These are phyloP conservation scores for Hypoxylon sp. DNA, from an alignment of 2,329 filamentous ascomycete species.

Conservation along the genomic window DNA sequence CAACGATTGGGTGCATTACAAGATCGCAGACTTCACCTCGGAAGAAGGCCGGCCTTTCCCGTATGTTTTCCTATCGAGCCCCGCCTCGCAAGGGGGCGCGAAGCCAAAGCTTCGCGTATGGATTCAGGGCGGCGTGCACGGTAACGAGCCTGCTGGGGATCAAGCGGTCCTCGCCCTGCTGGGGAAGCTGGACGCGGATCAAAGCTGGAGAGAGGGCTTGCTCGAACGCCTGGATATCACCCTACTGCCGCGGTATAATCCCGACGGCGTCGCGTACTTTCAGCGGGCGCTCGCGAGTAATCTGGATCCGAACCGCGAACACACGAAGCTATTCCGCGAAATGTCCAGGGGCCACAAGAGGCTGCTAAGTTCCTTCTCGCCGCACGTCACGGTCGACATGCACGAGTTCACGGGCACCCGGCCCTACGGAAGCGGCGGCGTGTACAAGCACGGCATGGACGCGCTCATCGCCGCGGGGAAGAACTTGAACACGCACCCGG, in stretches of 20 bases:
- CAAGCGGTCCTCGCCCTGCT: constrained; percentile 47
- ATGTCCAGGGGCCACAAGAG: constrained; percentile 51
- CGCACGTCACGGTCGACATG: constrained; percentile 52
- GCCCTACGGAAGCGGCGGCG: constrained; percentile 38
- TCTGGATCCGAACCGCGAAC: constrained; percentile 48
- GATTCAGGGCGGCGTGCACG: constrained; percentile 48
- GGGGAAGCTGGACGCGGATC: constrained; percentile 46
- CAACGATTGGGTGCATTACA: constrained; percentile 49
- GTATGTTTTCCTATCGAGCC: constrained; percentile 46
- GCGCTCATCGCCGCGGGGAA: constrained; percentile 49
- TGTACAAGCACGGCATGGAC: constrained; percentile 51
- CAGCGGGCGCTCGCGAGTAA: constrained; percentile 48
- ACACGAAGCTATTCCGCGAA: constrained; percentile 50
- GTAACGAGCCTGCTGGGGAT: constrained; percentile 49
- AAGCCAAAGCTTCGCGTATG: constrained; percentile 47
- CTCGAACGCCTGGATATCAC: constrained; percentile 45
- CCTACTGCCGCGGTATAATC: constrained; percentile 47
- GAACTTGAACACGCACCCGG: constrained; percentile 50
- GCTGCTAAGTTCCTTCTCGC: constrained; percentile 48
- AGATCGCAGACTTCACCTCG: constrained; percentile 48
- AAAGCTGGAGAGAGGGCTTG: constrained; percentile 41
- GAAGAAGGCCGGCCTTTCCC: constrained; percentile 49
- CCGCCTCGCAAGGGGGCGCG: background rate
- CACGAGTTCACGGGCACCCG: constrained; percentile 52
- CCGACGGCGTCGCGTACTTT: constrained; percentile 49